Base-by-base conservation (phyloP, 176 grass and related monocot genomes). In the Secale cereale region DNA sequence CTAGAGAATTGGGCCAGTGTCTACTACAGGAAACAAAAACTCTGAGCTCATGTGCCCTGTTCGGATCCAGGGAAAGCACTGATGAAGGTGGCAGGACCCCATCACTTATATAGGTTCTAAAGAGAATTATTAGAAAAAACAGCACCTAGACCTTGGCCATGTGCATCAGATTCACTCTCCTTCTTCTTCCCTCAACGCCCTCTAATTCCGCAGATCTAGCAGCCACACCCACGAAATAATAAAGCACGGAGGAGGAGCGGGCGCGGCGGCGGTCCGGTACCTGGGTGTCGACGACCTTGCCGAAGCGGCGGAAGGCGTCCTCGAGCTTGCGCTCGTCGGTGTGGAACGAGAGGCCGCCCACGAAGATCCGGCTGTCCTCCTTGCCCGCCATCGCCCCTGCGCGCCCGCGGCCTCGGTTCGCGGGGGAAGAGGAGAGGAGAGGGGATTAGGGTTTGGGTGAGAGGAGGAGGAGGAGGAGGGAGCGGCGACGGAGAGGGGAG, bases 291-390 rank as follows among this genome's bases (percentile, higher is more conserved):
- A 95, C 63, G 57, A 98, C 93, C 90, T 92, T 98, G 71, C 95
- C 95, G 74, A 91, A 98, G 85, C 89, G 93, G 87, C 68, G 20
- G 79, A 98, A 98, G 50, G 76, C 89, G 15, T 91, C 83, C 37
- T 87, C 82, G 29, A 98, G 93, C 79, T 93, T 90, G 45, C 84
- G 59, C 76, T 94, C 91, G 70, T 90, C 85, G 14, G 91, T 98
- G 66, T 91, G 74, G 60, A 82, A 86, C 36, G 91, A 89, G 35
- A 98, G 86, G n/a, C 95, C 95, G 27, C 95, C 95, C 20, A 98
- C 91, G 70, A 98, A 98, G 87, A 98, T 94, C 77, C 95, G 89
- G 63, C 82, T 76, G 26, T 93, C 93, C 45, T 98, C 93, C 87
- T 91, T 95, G 37, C 43, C 76, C 66, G 89, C 77, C 95, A 94